A percentile compares a stretch with the other conserved stretches of the same genome.
Conservation (phyloP, 2,329 filamentous ascomycete genomes). For the Epichloe amarillans region DNA sequence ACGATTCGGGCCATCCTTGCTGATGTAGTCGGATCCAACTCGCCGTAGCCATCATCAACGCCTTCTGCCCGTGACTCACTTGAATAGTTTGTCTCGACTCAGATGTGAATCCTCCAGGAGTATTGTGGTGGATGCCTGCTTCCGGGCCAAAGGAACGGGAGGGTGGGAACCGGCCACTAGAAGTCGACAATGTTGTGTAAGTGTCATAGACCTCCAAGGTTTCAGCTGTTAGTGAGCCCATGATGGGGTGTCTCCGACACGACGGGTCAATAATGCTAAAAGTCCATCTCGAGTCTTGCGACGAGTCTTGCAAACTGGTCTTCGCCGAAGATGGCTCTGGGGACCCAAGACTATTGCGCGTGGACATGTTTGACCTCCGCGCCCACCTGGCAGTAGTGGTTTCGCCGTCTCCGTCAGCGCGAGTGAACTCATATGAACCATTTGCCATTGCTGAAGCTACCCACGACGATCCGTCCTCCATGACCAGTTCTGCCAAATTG, state of each 20-base stretch:
- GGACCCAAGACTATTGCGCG: constrained; percentile 9
- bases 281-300: constrained; percentile 47
- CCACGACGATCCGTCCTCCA: constrained; percentile 51
- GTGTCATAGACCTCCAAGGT: constrained; percentile 56
- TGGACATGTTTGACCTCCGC: constrained; percentile 23
- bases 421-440: constrained; percentile 54
- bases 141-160: constrained; percentile 22
- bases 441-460: constrained; percentile 35
- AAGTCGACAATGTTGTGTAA: constrained; percentile 45
- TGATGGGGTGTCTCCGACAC: constrained; percentile 57
- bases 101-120: constrained; percentile 8
- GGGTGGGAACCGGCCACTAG: constrained; percentile 34
- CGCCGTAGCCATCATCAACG: constrained; percentile 25
- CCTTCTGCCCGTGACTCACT: constrained; percentile 21
- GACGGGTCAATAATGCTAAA: constrained; percentile 65
- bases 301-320: constrained; percentile 13
- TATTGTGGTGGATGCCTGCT: constrained; percentile 9
- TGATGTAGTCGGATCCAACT: constrained; percentile 25
- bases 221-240: constrained; percentile 51
- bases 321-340: constrained; percentile 9
- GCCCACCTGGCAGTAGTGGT: constrained; percentile 58
- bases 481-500: constrained; percentile 49
- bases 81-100: constrained; percentile 18
- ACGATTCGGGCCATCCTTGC: constrained; percentile 21
- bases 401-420: constrained; percentile 42